These are phyloP conservation scores for Xylariales sp. DNA, from an alignment of 2,329 filamentous ascomycete species.

Conservation along the genomic window DNA sequence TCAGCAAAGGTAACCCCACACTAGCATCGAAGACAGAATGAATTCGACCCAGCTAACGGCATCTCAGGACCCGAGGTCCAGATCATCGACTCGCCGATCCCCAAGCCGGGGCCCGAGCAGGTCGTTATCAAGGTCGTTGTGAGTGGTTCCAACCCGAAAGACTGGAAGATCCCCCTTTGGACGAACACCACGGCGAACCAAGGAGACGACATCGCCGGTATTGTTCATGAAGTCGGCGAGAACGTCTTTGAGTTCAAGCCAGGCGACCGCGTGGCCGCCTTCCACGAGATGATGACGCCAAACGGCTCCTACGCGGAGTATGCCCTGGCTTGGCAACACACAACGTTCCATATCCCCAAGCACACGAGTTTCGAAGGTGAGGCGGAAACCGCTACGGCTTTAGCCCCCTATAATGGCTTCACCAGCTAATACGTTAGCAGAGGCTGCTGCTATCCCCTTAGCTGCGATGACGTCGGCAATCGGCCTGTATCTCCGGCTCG, in stretches of 20 bases:
- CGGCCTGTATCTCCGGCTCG: conserved; percentile 60
- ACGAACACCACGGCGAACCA: conserved; percentile 52
- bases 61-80: conserved; percentile 48
- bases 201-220: conserved; percentile 67
- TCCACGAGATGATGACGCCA: conserved; percentile 62
- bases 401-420: not conserved
- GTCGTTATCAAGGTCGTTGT: conserved; percentile 57
- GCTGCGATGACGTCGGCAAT: conserved; percentile 66
- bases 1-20: conserved; percentile 36
- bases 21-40: not conserved
- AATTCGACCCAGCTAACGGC: not conserved
- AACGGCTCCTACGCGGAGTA: conserved; percentile 72
- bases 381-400: not conserved
- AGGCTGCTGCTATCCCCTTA: conserved; percentile 67
- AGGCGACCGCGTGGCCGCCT: conserved; percentile 61
- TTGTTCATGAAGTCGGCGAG: conserved; percentile 65
- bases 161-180: conserved; percentile 55
- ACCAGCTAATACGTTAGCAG: conserved; percentile 43
- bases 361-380: conserved; percentile 62
- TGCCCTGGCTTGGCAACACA: conserved; percentile 64
- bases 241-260: conserved; percentile 67
- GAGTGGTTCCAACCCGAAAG: conserved; percentile 61
- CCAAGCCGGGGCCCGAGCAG: conserved; percentile 53
- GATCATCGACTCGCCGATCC: conserved; percentile 56
- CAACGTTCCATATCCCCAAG: conserved; percentile 66